Conservation (phyloP, 345 rosid genomes). For the Excoecaria cochinchinensis region DNA sequence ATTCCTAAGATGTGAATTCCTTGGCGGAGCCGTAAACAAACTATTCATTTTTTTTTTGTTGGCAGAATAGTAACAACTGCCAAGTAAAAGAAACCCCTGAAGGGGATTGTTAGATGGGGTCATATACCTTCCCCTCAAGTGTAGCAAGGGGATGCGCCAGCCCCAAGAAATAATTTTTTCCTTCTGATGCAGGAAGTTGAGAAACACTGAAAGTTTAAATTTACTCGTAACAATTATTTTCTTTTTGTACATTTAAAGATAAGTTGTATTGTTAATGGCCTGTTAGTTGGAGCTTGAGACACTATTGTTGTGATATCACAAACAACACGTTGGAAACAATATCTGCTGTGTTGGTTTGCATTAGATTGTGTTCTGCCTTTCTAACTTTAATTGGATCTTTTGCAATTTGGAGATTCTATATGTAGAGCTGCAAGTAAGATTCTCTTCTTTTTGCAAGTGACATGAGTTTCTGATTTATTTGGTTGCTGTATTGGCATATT, state of each 20-base stretch:
- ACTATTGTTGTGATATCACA: not conserved
- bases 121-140: not conserved
- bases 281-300: not conserved
- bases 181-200: not conserved
- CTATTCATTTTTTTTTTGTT: not conserved
- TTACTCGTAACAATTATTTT: not conserved
- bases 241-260: not conserved
- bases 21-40: not conserved
- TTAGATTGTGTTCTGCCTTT: not conserved
- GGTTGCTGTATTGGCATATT: conserved; percentile 15
- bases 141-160: too few relatives aligned
- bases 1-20: not conserved
- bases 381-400: not conserved
- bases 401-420: not conserved
- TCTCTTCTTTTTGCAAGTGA: not conserved
- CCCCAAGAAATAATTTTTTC: too few relatives aligned
- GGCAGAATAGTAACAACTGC: not conserved
- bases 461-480: conserved; percentile 3
- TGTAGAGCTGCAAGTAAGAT: not conserved
- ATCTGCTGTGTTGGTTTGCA: not conserved
- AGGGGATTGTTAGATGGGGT: too few relatives aligned
- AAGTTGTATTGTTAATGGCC: not conserved
- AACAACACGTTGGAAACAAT: not conserved
- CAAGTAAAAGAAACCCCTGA: not conserved
- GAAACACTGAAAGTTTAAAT: too few relatives aligned